Evolutionary conservation across 192 early-diverging fungal species (phyloP).

Genomic region (Rhizophagus clarus): DNA sequence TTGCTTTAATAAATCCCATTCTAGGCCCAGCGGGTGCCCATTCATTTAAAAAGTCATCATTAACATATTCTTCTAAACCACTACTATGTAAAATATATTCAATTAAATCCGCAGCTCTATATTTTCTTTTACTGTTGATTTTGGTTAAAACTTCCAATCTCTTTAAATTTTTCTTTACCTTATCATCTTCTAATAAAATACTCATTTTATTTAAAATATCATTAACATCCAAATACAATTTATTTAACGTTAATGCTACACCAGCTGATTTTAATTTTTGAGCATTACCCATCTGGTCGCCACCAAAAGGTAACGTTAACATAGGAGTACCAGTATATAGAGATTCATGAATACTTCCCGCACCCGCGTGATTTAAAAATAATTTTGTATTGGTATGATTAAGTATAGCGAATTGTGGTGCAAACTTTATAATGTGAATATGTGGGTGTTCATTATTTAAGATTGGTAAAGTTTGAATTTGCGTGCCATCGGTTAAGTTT

Average conservation of each 20-base stretch:
- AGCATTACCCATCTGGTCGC: too few species aligned
- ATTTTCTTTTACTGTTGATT: slow-evolving; percentile 23
- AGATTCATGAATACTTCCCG: too few species aligned
- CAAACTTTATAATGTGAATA: slow-evolving; percentile 26
- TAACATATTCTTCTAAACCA: background rate
- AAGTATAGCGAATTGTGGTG: slow-evolving; percentile 40
- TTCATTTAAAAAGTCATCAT: background rate
- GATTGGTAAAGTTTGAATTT: background rate
- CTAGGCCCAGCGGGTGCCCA: too few species aligned
- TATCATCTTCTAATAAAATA: too few species aligned
- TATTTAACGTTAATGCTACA: too few species aligned
- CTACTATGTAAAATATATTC: background rate
- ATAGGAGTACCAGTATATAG: slow-evolving; percentile 23
- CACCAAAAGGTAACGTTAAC: too few species aligned
- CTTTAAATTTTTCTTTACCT: background rate
- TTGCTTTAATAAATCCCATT: too few species aligned
- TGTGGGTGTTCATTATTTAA: slow-evolving; percentile 11
- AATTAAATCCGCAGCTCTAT: slow-evolving; percentile 16
- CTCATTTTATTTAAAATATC: too few species aligned
- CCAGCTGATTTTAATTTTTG: too few species aligned
- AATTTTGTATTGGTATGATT: slow-evolving; percentile 28
- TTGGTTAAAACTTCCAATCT: slow-evolving; percentile 21
- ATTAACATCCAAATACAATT: too few species aligned
- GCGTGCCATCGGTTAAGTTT: too few species aligned
- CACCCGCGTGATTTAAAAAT: background rate